Evolutionary conservation across 2,329 filamentous ascomycete species (phyloP).

Genomic region (Arthrobotrys sphaeroides): DNA sequence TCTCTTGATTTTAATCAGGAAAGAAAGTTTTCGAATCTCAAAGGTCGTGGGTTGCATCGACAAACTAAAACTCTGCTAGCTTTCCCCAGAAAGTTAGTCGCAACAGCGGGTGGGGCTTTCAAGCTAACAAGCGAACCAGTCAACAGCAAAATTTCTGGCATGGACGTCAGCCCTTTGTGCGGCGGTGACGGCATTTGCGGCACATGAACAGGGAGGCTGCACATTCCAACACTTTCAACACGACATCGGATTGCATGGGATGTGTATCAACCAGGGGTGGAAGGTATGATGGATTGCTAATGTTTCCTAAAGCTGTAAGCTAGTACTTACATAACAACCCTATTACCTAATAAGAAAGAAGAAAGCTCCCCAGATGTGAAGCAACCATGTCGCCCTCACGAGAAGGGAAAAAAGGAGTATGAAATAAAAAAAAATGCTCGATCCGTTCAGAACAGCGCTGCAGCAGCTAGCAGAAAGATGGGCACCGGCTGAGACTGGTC

Average conservation of each 20-base stretch:
- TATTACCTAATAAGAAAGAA: neutral
- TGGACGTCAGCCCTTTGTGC: conserved; percentile 2
- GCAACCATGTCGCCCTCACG: too few species aligned
- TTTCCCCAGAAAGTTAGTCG: conserved; percentile 16
- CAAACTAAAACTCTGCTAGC: conserved; percentile 22
- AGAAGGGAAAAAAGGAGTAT: too few species aligned
- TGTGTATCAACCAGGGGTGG: too few species aligned
- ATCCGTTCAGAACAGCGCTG: too few species aligned
- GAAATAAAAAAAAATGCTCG: too few species aligned
- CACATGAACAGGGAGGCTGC: neutral
- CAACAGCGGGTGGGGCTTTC: conserved; percentile 14
- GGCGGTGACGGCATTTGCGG: conserved; percentile 11
- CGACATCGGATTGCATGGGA: neutral
- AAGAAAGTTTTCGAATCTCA: neutral
- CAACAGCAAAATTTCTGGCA: neutral
- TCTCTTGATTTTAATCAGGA: too few species aligned
- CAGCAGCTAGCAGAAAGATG: too few species aligned
- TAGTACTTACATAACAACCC: neutral
- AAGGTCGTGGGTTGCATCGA: neutral
- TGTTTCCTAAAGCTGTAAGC: neutral
- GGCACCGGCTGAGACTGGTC: too few species aligned
- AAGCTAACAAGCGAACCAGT: neutral
- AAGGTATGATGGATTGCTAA: neutral
- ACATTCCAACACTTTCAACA: conserved; percentile 13
- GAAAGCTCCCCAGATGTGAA: neutral